These are phyloP conservation scores for Cladosporium sp. DNA, from an alignment of 2,329 filamentous ascomycete species.

Conservation along the genomic window DNA sequence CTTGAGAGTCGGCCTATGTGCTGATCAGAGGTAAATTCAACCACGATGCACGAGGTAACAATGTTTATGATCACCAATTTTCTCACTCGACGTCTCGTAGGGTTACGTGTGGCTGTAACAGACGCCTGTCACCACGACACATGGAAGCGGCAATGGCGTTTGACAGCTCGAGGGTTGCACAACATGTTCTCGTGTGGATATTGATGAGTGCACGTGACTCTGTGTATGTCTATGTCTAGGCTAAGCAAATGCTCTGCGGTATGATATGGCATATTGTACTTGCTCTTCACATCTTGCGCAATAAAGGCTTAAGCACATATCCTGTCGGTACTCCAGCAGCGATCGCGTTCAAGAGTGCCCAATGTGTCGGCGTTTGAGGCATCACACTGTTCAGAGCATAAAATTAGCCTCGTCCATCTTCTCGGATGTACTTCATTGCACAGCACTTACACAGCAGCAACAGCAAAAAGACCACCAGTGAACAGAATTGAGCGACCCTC, in stretches of 20 bases:
- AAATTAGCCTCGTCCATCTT: background rate
- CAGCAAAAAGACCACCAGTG: constrained; percentile 13
- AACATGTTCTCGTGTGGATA: background rate
- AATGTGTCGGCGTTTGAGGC: constrained; percentile 8
- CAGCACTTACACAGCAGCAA: constrained; percentile 12
- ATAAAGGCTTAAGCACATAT: constrained; percentile 4
- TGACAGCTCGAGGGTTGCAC: background rate
- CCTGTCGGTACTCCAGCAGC: constrained; percentile 10
- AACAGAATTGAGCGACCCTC: constrained; percentile 9
- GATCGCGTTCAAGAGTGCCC: constrained; percentile 12
- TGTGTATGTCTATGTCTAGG: background rate
- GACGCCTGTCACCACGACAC: background rate
- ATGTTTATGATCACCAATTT: background rate
- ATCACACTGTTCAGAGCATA: background rate
- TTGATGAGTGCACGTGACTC: background rate
- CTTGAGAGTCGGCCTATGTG: background rate
- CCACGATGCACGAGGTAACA: background rate
- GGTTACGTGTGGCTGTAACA: background rate
- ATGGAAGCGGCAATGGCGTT: background rate
- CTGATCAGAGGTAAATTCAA: background rate
- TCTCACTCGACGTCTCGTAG: background rate
- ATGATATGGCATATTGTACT: background rate
- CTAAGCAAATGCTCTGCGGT: background rate
- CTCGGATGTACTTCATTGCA: background rate
- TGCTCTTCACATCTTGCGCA: background rate